Percentiles rank a stretch among this genome's conserved stretches.
phyloP scores from a whole-genome alignment of 345 rosid genomes.

The Populus nigra region DNA sequence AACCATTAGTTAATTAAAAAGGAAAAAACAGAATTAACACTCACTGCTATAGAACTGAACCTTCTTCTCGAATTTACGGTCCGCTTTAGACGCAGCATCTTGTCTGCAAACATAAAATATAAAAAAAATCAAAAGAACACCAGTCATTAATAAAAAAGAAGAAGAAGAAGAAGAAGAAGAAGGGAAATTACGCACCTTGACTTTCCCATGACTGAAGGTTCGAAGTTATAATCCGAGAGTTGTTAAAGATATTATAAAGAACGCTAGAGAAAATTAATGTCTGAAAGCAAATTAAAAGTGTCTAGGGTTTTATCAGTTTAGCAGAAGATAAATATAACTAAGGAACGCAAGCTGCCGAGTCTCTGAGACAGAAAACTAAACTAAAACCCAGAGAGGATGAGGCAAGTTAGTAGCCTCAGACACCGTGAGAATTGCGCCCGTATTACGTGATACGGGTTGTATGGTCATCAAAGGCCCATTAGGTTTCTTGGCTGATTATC shows the following conservation, averaged over 20 bases:
- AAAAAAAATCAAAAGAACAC: not conserved
- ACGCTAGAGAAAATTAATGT: not conserved
- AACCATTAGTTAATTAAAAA: too few relatives aligned
- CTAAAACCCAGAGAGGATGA: too few relatives aligned
- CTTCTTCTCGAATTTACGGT: constrained; percentile 27
- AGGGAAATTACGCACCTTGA: not conserved
- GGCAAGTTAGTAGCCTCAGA: too few relatives aligned
- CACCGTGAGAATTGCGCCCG: not conserved
- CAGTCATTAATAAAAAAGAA: not conserved
- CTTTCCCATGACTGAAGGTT: constrained; percentile 11
- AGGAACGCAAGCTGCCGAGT: not conserved
- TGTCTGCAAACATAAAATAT: not conserved
- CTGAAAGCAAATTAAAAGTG: not conserved
- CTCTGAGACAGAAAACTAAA: not conserved
- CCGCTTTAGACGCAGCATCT: constrained; percentile 13
- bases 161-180: not conserved
- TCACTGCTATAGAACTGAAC: constrained; percentile 23
- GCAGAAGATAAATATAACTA: not conserved
- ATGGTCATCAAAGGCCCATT: not conserved
- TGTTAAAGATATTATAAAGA: not conserved
- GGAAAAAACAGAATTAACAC: not conserved
- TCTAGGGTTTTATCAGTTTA: too few relatives aligned
- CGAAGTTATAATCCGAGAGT: not conserved
- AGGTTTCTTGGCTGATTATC: not conserved
- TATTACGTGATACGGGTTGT: not conserved